These are phyloP conservation scores for Lojkania enalia DNA, from an alignment of 2,329 filamentous ascomycete species.

Conservation along the genomic window DNA sequence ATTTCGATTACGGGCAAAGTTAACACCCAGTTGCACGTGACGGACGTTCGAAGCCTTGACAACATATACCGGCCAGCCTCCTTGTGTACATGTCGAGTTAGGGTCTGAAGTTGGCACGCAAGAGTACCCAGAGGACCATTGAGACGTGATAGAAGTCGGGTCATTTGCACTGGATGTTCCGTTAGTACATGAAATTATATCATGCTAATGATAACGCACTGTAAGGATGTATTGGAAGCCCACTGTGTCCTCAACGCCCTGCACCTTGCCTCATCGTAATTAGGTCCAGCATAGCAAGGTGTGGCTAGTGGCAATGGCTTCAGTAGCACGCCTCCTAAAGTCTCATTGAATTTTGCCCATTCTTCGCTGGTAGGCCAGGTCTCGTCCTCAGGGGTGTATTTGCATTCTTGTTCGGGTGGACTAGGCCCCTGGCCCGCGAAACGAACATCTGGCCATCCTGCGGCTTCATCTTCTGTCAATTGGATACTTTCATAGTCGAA, in stretches of 20 bases:
- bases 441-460: constrained; percentile 16
- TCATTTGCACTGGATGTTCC: constrained; percentile 22
- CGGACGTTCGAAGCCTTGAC: constrained; percentile 26
- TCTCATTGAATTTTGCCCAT: constrained; percentile 28
- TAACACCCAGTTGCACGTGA: constrained; percentile 30
- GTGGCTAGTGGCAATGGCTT: constrained; percentile 27
- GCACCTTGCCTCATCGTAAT: constrained; percentile 22
- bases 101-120: constrained; percentile 45
- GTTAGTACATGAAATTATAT: neutral
- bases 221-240: constrained; percentile 5
- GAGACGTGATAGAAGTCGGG: constrained; percentile 25
- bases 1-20: constrained; percentile 24
- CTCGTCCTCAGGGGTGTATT: constrained; percentile 21
- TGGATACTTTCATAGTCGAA: constrained; percentile 30
- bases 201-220: neutral
- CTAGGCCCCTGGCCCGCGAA: constrained; percentile 15
- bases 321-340: constrained; percentile 25
- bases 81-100: constrained; percentile 29
- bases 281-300: constrained; percentile 26
- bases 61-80: constrained; percentile 30
- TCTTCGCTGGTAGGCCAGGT: constrained; percentile 26
- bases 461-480: constrained; percentile 24
- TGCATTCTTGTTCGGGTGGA: constrained; percentile 17
- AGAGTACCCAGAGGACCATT: constrained; percentile 27
- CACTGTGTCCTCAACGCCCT: constrained; percentile 19